phyloP scores from a whole-genome alignment of 305 asterid species.

The Coffea humblotiana region DNA sequence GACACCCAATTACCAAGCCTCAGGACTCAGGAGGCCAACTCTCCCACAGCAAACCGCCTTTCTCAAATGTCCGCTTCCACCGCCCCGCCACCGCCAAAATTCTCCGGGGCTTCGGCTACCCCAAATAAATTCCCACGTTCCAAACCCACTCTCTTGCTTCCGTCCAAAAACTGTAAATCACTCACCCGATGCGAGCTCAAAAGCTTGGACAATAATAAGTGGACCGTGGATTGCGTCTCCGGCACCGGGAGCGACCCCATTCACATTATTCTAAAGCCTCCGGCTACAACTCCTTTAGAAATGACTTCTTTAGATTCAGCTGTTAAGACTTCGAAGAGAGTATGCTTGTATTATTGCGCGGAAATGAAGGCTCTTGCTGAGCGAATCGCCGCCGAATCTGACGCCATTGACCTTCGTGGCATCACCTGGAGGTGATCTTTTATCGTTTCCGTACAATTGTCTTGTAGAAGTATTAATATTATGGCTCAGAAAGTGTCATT shows the following conservation, averaged over 20 bases:
- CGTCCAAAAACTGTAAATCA: conserved; percentile 15
- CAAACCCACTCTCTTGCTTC: conserved; percentile 13
- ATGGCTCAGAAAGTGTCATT: background rate
- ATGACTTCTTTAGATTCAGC: conserved; percentile 51
- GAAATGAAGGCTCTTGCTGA: conserved; percentile 89
- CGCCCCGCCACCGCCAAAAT: conserved; percentile 38
- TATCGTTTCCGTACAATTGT: background rate
- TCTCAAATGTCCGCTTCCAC: conserved; percentile 57
- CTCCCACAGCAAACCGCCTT: background rate
- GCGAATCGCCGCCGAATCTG: conserved; percentile 80
- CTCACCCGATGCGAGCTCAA: conserved; percentile 54
- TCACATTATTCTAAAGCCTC: conserved; percentile 85
- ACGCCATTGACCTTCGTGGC: conserved; percentile 84
- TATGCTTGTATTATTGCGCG: conserved; percentile 78
- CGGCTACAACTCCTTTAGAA: conserved; percentile 31
- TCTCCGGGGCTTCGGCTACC: conserved; percentile 24
- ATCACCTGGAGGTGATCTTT: conserved; percentile 73
- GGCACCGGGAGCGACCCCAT: conserved; percentile 56
- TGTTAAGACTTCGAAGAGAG: conserved; percentile 49
- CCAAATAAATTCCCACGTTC: conserved; percentile 24
- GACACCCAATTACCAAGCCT: background rate
- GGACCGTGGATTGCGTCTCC: conserved; percentile 78
- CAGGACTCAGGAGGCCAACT: background rate
- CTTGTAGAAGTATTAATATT: background rate
- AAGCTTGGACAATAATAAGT: conserved; percentile 39